Evolutionary conservation across 2,329 filamentous ascomycete genomes (phyloP), one percentile per base, ranked within the genome.

Genomic region (Diaporthe aspalathi): DNA sequence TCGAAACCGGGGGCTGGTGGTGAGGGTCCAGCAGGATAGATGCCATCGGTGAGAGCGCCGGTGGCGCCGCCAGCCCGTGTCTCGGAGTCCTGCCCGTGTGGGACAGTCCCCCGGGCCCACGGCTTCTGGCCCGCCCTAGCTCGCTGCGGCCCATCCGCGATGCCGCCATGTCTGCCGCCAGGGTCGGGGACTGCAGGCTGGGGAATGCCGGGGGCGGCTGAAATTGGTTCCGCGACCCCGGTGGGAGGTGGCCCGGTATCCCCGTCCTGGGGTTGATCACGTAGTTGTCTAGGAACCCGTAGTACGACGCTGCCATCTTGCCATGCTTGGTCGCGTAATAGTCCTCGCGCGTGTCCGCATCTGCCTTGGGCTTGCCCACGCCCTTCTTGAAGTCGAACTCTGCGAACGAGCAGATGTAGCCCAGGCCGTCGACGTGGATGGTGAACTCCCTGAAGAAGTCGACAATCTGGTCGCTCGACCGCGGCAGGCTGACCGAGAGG

Each of bases 361-460:
- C 80, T 68, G 75, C 82, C 66, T 80, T 83, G 5, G 79, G 79
- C 32, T 84, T 83, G 17, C 83, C 83, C 27, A 91, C 86, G 29
- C 91, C 93, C 79, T 94, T 95, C 81, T 97, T 95, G 83, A 98
- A 98, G 74, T 98, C 94, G 77, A 99, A 99, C 45, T 97, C 94
- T 3, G 96, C 96, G 82, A 98, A 98, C 1, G 95, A 98, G 81
- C 96, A 99, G 14, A 98, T 94, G 75, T 98, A 95, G 27, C 96
- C 96, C 45, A 99, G 88, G 0, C 96, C 96, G 78, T 99, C 96
- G 20, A 99, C 95, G 76, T 99, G 95, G 27, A 99, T 91, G 0
- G 96, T 98, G 76, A 98, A 98, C 79, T 99, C 96, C 49, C 96
- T 91, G 84, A 99, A 98, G 82, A 99, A 99, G 82, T 99, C 96